Evolutionary conservation across 1,284 basidiomycete species (phyloP).

Genomic region (Heterobasidion annosum): DNA sequence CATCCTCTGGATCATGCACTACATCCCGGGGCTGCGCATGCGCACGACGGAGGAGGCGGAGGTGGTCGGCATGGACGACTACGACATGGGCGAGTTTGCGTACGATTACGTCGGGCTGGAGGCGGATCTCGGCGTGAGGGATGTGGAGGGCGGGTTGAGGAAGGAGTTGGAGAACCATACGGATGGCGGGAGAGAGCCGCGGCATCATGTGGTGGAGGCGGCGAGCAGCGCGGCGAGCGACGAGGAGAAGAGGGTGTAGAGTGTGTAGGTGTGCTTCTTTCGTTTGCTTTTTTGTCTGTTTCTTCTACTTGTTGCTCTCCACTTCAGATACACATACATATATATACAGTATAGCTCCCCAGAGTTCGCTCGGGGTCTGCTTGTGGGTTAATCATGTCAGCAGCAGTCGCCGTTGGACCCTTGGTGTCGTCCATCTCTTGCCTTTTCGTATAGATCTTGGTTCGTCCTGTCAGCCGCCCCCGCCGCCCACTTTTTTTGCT

Average conservation of each 20-base stretch:
- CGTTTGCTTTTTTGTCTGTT: no score
- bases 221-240: not conserved
- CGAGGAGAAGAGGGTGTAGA: not conserved
- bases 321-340: no score
- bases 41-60: slow-evolving; percentile 79
- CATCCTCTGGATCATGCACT: slow-evolving; percentile 91
- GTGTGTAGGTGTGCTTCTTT: no score
- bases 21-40: slow-evolving; percentile 78
- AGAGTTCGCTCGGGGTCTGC: no score
- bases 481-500: no score
- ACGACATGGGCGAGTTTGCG: slow-evolving; percentile 92
- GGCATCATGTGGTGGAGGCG: not conserved
- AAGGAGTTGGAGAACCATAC: slow-evolving; percentile 9
- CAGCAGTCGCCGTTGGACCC: no score
- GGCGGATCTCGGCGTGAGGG: slow-evolving; percentile 10
- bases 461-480: no score
- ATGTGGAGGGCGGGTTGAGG: slow-evolving; percentile 10
- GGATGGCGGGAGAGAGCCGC: slow-evolving; percentile 13
- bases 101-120: slow-evolving; percentile 84
- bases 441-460: no score
- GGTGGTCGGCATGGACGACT: slow-evolving; percentile 89
- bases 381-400: no score
- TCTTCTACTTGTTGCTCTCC: no score
- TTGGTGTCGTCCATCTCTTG: no score
- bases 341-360: no score